Conservation (phyloP, 2,329 filamentous ascomycete species). For the Trichoderma sp. region DNA sequence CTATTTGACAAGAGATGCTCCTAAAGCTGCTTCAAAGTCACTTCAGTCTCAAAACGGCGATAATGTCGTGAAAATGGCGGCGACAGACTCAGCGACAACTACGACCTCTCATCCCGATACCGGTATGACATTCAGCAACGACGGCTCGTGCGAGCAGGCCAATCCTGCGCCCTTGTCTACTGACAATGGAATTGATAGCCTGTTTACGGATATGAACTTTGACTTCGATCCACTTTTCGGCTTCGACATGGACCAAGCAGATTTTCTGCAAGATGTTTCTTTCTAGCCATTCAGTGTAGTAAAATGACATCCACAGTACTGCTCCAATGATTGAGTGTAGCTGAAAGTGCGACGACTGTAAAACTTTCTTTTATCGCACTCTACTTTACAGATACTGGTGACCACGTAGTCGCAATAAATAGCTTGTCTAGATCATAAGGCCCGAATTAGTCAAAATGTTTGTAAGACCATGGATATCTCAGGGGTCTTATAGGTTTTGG, state of each 20-base stretch:
- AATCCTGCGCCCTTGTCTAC: neutral
- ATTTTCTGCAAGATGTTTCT: neutral
- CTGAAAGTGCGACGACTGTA: too few species aligned
- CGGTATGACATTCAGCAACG: neutral
- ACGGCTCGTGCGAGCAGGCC: neutral
- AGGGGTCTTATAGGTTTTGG: too few species aligned
- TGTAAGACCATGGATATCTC: too few species aligned
- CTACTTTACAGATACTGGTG: too few species aligned
- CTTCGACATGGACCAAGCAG: neutral
- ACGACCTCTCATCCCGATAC: neutral
- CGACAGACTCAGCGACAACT: neutral
- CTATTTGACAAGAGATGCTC: neutral
- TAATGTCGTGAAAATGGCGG: neutral
- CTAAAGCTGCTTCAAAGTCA: neutral
- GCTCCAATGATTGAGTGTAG: too few species aligned
- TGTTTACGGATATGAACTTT: neutral
- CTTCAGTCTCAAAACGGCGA: neutral
- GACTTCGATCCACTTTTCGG: neutral
- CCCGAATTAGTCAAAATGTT: too few species aligned
- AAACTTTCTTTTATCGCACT: too few species aligned
- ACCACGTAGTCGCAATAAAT: too few species aligned
- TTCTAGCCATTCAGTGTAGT: too few species aligned
- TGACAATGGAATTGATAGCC: neutral
- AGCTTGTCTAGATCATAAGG: too few species aligned
- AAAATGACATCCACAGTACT: too few species aligned